These are phyloP conservation scores for Parathielavia appendiculata DNA, from an alignment of 495 filamentous ascomycete genomes.

Conservation along the genomic window DNA sequence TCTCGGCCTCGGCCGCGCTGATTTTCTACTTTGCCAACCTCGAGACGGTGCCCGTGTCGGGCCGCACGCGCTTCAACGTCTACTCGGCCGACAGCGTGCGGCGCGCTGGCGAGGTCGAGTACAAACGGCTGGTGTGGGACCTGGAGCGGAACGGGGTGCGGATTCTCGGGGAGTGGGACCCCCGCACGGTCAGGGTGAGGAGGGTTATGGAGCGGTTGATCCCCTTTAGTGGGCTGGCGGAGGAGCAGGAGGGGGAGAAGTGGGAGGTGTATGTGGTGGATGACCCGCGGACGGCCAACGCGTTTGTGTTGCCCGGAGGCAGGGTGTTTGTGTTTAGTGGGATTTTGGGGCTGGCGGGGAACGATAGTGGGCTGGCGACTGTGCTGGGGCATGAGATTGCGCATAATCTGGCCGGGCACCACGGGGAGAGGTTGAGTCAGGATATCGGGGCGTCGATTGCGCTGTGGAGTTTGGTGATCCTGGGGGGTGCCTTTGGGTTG, in stretches of 20 bases:
- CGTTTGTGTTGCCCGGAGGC: slow-evolving; percentile 87
- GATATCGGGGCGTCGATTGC: slow-evolving; percentile 52
- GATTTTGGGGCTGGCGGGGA: slow-evolving; percentile 65
- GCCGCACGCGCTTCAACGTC: slow-evolving; percentile 77
- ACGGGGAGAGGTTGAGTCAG: slow-evolving; percentile 67
- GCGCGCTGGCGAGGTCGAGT: slow-evolving; percentile 48
- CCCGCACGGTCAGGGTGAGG: slow-evolving; percentile 47
- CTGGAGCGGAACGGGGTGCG: slow-evolving; percentile 29
- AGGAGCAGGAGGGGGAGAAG: slow-evolving; percentile 46
- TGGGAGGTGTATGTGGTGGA: slow-evolving; percentile 90
- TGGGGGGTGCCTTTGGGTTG: slow-evolving; percentile 50
- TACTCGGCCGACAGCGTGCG: slow-evolving; percentile 54
- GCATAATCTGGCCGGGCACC: slow-evolving; percentile 81
- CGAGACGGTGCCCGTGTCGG: slow-evolving; percentile 75
- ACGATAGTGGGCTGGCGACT: slow-evolving; percentile 73
- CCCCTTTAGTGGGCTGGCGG: slow-evolving; percentile 56
- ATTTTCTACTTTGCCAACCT: slow-evolving; percentile 66
- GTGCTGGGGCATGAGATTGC: slow-evolving; percentile 92
- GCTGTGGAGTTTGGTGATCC: slow-evolving; percentile 44
- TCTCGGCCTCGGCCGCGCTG: slow-evolving; percentile 35
- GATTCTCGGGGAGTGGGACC: slow-evolving; percentile 42
- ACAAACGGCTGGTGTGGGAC: slow-evolving; percentile 47
- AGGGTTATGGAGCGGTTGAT: slow-evolving; percentile 68
- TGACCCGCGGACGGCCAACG: slow-evolving; percentile 58
- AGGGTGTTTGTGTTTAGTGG: slow-evolving; percentile 92